Evolutionary conservation across 805 yeast species (phyloP), one percentile per base, ranked within the genome.

Genomic region (Lipomyces sp.): DNA sequence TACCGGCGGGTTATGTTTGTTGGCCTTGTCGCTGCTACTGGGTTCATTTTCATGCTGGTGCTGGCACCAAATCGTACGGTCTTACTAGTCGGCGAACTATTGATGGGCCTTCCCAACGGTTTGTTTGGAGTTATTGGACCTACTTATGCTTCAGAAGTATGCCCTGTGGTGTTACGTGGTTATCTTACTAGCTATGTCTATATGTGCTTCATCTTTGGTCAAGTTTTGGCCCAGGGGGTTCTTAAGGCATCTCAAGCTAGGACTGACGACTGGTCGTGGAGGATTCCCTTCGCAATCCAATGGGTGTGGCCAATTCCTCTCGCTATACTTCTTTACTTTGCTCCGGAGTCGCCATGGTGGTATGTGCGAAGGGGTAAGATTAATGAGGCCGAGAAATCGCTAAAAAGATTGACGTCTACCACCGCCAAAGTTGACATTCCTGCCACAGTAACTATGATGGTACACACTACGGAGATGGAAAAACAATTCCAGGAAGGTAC

Each of bases 281-380:
- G 80, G 64, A 78, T 84, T 48, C 88, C 89, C 8, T 85, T 84
- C 73, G 87, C 85, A 2, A 65, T 86, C 8, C 89, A 86, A 24
- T 24, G 24, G 24, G 24, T 24, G 24, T 24, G 24, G 24, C 24
- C 24, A 24, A 24, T 24, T 24, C 24, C 24, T 24, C 24, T 24
- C 24, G 1, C 24, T 24, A 24, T 24, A 24, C 24, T 24, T 24
- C 24, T 24, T 24, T 24, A 24, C 24, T 24, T 24, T 24, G 24
- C 24, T 24, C 24, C 24, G 24, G 24, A 24, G 24, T 24, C 24
- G 24, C 24, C 24, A 1, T 24, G 24, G 24, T 24, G 24, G 24
- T 24, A 24, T 24, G 24, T 24, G 24, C 24, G 24, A 24, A 24
- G 24, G 24, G 24, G 24, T 24, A 24, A 24, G 24, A 24, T 24